Base-by-base conservation (phyloP, 495 filamentous ascomycete genomes). In the Penicillium macrosclerotiorum region DNA sequence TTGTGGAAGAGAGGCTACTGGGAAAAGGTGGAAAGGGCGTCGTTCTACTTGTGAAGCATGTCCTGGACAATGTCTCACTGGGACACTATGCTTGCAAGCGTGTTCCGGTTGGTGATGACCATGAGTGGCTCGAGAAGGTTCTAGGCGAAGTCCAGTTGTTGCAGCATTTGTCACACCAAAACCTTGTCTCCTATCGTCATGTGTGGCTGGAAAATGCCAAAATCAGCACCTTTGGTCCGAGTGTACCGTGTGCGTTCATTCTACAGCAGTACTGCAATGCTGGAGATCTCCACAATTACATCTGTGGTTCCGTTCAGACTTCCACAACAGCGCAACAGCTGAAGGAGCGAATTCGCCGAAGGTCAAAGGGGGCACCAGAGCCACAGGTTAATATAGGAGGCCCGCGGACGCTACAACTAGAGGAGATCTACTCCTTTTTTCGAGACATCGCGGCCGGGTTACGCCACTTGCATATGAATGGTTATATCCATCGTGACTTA, bases 381-480 rank as follows among this genome's bases (percentile, higher is more conserved):
- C 61, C 62, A 34, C 72, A 79, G 4, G 45, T 64, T 5, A 69
- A 76, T 16, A 39, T 79, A 6, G 45, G 63, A 14, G 72, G 76
- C 4, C 81, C 81, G 36, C 83, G 89, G 18, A 80, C 69, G 47
- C 75, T 98, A 17, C 72, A 81, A 2, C 88, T 96, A 30, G 90
- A 97, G 37, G 85, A 97, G 55, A 96, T 98, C 19, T 93, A 95
- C 54, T 93, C 91, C 3, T 89, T 98, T 47, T 97, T 97, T 74
- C 86, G 87, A 64, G 94, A 97, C 57, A 92, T 97, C 53, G 90
- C 91, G 0, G 90, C 89, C 0, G 93, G 93, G 2, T 71, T 98
- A 19, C 85, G 89, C 16, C 89, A 96, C 64, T 78, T 98, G 8
- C 93, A 98, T 59, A 77, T 75, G n/a, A 88, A 92, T 55, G 90